Conservation (phyloP, 1,139 yeast genomes). For the Casaregolazyma lundiana region DNA sequence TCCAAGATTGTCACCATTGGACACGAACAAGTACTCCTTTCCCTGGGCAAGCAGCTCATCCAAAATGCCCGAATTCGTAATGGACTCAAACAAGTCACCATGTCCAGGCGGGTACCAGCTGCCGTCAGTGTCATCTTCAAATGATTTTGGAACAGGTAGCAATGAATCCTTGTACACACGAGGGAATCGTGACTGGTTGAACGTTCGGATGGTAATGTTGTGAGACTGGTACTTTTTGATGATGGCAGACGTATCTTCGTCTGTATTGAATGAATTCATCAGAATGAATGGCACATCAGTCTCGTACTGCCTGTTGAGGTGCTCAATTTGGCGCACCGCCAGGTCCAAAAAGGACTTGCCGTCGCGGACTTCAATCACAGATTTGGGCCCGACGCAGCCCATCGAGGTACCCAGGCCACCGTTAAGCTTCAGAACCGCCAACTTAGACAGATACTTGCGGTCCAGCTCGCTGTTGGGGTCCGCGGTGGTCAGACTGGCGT, state of each 20-base stretch:
- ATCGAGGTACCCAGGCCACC: constrained; percentile 99
- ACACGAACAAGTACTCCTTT: constrained; percentile 89
- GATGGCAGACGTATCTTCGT: constrained; percentile 89
- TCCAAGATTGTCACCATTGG: constrained; percentile 97
- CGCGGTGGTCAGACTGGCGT: constrained; percentile 42
- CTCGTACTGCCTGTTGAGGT: constrained; percentile 83
- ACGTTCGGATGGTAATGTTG: constrained; percentile 90
- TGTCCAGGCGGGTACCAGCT: constrained; percentile 99
- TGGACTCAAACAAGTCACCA: constrained; percentile 92
- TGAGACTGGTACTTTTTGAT: constrained; percentile 97
- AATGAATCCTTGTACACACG: constrained; percentile 91
- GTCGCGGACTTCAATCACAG: constrained; percentile 96
- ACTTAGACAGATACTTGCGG: constrained; percentile 60
- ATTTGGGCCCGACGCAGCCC: constrained; percentile 99
- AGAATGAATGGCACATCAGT: constrained; percentile 92
- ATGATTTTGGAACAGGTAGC: constrained; percentile 83
- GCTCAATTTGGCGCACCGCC: constrained; percentile 94
- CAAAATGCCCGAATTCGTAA: constrained; percentile 85
- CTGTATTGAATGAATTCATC: constrained; percentile 98
- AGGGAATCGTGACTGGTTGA: constrained; percentile 96
- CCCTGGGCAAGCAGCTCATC: constrained; percentile 90
- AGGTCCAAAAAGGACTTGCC: constrained; percentile 96
- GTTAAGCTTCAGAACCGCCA: constrained; percentile 92
- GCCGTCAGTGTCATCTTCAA: constrained; percentile 64
- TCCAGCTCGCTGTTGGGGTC: constrained; percentile 28